phyloP scores from a whole-genome alignment of 345 rosid species.

The Melaleuca quinquenervia region DNA sequence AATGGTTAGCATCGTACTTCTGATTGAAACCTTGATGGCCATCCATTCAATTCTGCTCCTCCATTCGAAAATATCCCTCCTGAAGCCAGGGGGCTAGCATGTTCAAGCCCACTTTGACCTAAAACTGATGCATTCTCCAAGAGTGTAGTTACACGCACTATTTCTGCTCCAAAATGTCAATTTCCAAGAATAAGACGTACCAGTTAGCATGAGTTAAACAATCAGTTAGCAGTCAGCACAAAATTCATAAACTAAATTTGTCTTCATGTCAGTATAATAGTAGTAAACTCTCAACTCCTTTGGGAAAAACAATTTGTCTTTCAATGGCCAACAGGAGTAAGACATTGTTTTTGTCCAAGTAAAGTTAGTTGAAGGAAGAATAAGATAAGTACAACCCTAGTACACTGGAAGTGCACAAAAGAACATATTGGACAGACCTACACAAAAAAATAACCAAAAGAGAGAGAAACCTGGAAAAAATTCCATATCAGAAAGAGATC shows the following conservation, averaged over 20 bases:
- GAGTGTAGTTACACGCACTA: conserved; percentile 94
- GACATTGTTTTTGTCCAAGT: neutral
- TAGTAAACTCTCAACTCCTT: conserved; percentile 27
- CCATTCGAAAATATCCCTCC: conserved; percentile 92
- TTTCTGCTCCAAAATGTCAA: conserved; percentile 98
- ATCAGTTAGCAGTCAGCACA: conserved; percentile 55
- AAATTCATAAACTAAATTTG: conserved; percentile 39
- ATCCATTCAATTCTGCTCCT: conserved; percentile 86
- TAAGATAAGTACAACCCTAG: neutral
- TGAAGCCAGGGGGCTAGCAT: conserved; percentile 82
- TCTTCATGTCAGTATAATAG: conserved; percentile 39
- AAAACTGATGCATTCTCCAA: conserved; percentile 99
- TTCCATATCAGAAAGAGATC: neutral
- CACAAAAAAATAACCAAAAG: neutral
- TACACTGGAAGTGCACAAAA: neutral
- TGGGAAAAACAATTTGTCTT: neutral
- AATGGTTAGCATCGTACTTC: conserved; percentile 99
- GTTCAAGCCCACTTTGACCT: conserved; percentile 97
- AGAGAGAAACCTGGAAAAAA: neutral
- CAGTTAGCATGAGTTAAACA: conserved; percentile 75
- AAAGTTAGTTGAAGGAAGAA: neutral
- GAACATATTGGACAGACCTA: neutral
- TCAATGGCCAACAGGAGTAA: neutral
- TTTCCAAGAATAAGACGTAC: conserved; percentile 93
- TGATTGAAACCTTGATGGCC: conserved; percentile 94